Base-by-base conservation (phyloP, 257 asterid species). In the Nicotiana undulata region DNA sequence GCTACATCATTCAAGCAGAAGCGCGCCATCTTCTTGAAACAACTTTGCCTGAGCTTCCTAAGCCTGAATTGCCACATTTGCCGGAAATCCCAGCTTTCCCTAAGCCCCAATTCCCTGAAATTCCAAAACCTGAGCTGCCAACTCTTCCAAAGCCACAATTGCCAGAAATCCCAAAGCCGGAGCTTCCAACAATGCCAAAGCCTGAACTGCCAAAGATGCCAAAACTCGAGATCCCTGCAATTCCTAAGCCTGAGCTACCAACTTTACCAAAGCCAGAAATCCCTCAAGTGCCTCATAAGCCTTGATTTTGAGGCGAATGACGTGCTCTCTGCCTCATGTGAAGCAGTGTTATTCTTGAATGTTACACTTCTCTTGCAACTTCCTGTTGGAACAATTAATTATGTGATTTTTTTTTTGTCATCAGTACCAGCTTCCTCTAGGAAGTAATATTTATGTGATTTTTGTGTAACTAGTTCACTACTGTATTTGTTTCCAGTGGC, bases 121-220 rank as follows among this genome's bases (percentile, higher is more conserved):
- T 84, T 40, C 51, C 86, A 29, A 55, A 82, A 7, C 77, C 87
- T 9, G 63, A 74, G 8, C 4, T 84, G 10, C 86, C 90, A 12
- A 68, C 68, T 7, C 56, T 84, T 55, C 88, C 86, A 5, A 84
- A 84, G 34, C 82, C 79, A 0, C 52, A 58, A 16, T 8, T 86
- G 63, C 88, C 91, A 11, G 63, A 65, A 5, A 12, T 82, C 34
- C 84, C 84, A 16, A 84, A 84, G 31, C 84, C 72, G 0, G 81
- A 84, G 58, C 12, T 86, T 3, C 87, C 86, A 20, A 56, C 66
- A 4, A 1, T 84, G 1, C 82, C 87, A 31, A 76, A 82, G 24
- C 85, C 84, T 2, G 85, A 87, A 68, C 28, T 0, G 68, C 85
- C 87, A 9, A 46, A 17, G 0, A 0, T 87, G 51, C 84, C 83